A percentile compares a stretch with the other conserved stretches of the same genome.
These are phyloP conservation scores for Setaria italica DNA, from an alignment of 202 grass and related monocot genomes.

Conservation along the genomic window DNA sequence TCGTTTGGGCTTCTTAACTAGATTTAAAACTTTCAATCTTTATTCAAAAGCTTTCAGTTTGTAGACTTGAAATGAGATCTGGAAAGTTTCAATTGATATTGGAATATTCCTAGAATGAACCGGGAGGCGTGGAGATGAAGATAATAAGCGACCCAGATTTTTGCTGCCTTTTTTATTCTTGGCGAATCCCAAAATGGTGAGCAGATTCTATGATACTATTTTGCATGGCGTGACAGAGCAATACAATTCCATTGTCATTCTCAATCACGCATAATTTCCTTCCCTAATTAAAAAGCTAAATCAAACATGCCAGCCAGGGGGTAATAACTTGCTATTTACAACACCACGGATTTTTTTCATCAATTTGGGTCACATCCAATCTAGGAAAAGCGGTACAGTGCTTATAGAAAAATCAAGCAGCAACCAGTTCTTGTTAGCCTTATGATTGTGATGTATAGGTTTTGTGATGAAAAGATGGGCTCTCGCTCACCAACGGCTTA, in stretches of 20 bases:
- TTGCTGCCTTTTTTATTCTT: neutral
- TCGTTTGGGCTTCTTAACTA: neutral
- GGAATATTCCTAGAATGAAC: neutral
- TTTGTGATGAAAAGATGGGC: neutral
- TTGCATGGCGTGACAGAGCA: neutral
- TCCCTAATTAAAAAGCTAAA: neutral
- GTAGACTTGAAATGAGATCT: neutral
- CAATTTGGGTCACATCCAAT: neutral
- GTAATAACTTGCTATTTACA: neutral
- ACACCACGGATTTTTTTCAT: neutral
- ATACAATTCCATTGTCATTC: too few relatives aligned
- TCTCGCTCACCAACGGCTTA: neutral
- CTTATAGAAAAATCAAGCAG: neutral
- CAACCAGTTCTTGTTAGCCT: neutral
- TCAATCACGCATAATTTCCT: neutral
- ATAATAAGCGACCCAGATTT: neutral
- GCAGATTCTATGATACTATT: neutral
- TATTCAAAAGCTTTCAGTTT: neutral
- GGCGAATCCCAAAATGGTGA: neutral
- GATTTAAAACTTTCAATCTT: neutral
- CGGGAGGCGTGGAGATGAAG: neutral
- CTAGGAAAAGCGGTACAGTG: neutral
- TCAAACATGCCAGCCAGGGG: neutral
- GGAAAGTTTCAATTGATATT: neutral
- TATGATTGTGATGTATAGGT: neutral